Percentiles rank a stretch among this genome's conserved stretches.
phyloP scores from a whole-genome alignment of 495 filamentous ascomycete species.

The Penicillium alfredii region DNA sequence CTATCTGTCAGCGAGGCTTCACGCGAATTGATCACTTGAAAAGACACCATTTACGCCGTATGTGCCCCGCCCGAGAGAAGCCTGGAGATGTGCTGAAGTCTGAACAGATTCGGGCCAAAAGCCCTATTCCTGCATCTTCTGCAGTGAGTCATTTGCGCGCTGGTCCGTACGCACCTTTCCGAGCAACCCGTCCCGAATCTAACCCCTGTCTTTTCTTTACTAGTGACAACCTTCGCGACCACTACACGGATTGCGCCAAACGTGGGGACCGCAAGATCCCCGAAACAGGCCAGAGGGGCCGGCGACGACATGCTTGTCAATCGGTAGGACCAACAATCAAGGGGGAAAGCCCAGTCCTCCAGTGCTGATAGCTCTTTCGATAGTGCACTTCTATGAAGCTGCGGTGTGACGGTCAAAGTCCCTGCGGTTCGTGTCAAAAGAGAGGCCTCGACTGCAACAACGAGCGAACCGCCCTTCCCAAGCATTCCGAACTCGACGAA shows the following conservation, averaged over 20 bases:
- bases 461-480: slow-evolving; percentile 16
- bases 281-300: slow-evolving; percentile 41
- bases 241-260: slow-evolving; percentile 37
- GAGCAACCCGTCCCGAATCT: too few species aligned
- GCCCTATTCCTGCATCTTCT: slow-evolving; percentile 43
- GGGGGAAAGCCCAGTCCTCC: neutral
- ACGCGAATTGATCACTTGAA: slow-evolving; percentile 47
- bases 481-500: slow-evolving; percentile 11
- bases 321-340: slow-evolving; percentile 24
- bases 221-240: slow-evolving; percentile 44
- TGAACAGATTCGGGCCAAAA: slow-evolving; percentile 40
- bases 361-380: neutral
- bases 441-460: slow-evolving; percentile 41
- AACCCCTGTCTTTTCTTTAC: neutral
- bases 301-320: slow-evolving; percentile 44
- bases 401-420: slow-evolving; percentile 43
- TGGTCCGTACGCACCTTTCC: slow-evolving; percentile 40
- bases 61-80: slow-evolving; percentile 17
- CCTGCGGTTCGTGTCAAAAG: slow-evolving; percentile 44
- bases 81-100: slow-evolving; percentile 19
- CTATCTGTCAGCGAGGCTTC: slow-evolving; percentile 42
- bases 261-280: slow-evolving; percentile 40
- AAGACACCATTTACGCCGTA: slow-evolving; percentile 43
- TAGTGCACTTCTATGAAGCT: slow-evolving; percentile 50
- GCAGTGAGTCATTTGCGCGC: slow-evolving; percentile 40